Base-by-base conservation (phyloP, 2,329 filamentous ascomycete species). In the Chaetoscypha palmicola region DNA sequence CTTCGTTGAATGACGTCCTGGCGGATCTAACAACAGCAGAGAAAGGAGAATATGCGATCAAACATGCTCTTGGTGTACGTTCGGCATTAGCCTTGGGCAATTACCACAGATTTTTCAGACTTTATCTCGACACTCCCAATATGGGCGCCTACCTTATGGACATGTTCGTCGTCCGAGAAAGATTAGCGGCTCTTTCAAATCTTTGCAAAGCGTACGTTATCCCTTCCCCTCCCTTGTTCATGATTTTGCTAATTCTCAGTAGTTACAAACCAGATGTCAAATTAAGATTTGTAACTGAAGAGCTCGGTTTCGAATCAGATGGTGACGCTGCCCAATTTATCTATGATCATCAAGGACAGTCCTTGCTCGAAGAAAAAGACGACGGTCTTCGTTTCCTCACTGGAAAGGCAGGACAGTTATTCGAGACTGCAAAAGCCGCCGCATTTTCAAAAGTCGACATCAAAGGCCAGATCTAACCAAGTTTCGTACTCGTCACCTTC, bases 91-190 rank as follows among this genome's bases (percentile, higher is more conserved):
- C 92, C 40, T 73, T 94, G 64, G 90, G 90, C 58, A 97, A 97
- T 69, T 96, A 96, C 66, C 91, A 98, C 70, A 91, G 80, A 64
- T 97, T 98, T 68, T 97, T 98, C 77, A 86, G 87, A 69, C 78
- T 98, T 34, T 98, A 96, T 66, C 79, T 94, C 55, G 83, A 91
- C 63, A 90, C 90, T 19, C 90, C 89, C 39, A 94, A 94, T 61
- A 95, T 98, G 90, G 91, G 92, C 50, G 89, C 86, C 57, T 97
- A 97, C 68, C 77, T 98, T 40, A 94, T 98, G 86, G 92, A 98
- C 71, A 96, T 95, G 87, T 97, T 98, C 71, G 85, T 97, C 64
- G 82, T 82, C 60, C 83, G 92, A 62, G 91, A 98, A 71, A 86
- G 92, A 59, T 78, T 98, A 54, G 82, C 84, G 62, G 92, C 92